Evolutionary conservation across 208 protist genomes (phyloP).

Genomic region (Crithidia mellificae): DNA sequence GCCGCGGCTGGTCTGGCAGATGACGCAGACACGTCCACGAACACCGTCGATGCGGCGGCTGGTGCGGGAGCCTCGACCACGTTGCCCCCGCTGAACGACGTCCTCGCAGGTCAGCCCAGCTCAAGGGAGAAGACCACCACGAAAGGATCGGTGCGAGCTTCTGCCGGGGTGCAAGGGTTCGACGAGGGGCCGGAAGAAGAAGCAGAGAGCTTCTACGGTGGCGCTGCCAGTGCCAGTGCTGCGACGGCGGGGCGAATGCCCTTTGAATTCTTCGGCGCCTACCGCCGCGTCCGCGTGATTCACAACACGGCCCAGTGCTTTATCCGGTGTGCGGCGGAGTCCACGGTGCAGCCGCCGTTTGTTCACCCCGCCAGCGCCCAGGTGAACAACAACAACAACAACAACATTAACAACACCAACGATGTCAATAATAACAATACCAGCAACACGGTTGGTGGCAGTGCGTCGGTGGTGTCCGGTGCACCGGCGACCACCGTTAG

Average conservation of each 20-base stretch:
- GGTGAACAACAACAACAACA: conserved; percentile 15
- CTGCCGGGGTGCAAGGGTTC: no score
- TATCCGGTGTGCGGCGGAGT: conserved; percentile 9
- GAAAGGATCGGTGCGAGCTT: not conserved
- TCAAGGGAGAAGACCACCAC: not conserved
- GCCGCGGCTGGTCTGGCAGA: conserved; percentile 4
- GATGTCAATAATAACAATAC: no score
- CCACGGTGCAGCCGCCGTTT: no score
- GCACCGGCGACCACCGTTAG: not conserved
- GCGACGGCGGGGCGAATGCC: not conserved
- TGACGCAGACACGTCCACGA: no score
- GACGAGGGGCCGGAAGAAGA: not conserved
- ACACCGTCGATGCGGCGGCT: not conserved
- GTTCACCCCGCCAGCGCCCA: not conserved
- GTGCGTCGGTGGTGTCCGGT: not conserved
- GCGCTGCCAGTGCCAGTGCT: not conserved
- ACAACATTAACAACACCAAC: no score
- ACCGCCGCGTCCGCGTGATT: conserved; percentile 16
- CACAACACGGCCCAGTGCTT: conserved; percentile 22
- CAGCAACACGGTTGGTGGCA: conserved; percentile 19
- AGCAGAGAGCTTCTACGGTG: not conserved
- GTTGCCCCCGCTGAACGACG: not conserved
- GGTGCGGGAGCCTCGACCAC: not conserved
- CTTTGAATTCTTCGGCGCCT: conserved; percentile 1
- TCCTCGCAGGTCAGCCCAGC: no score